Evolutionary conservation across 2,329 filamentous ascomycete genomes (phyloP), one percentile per base, ranked within the genome.

Genomic region (Byssothecium circinans): DNA sequence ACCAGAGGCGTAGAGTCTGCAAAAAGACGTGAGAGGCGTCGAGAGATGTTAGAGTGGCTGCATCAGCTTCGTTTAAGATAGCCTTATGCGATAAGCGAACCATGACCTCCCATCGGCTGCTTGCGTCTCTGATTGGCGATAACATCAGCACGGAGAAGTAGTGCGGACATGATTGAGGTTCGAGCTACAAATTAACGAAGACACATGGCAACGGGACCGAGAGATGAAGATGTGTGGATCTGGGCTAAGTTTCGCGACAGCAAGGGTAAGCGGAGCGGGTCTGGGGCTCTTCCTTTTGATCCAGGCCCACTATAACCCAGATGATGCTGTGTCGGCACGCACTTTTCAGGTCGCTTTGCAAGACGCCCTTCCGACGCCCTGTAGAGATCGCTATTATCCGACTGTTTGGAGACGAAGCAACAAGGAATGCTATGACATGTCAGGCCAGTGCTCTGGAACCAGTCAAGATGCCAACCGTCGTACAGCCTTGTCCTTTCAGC

Each of bases 51-150:
- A 45, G 44, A 52, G 47, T 47, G 54, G 52, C 53, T 56, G 53
- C 48, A 43, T 57, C 45, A 56, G 37, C 37, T 45, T 70, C 68
- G 68, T 66, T 56, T 65, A 69, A 45, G 34, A 45, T 54, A 43
- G 40, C 66, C 56, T 20, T 56, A 59, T 29, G 14, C 52, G 62
- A 41, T 58, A 67, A 64, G 52, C 43, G 46, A 27, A 56, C 45
- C 53, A 43, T 56, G 32, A 5, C 27, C 19, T 27, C 29, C 47
- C 41, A 33, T 68, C 61, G 60, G 54, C 47, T 64, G 60, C 42
- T 35, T 35, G 14, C 20, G 12, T 14, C 30, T 22, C 40, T 64
- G 49, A 69, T 68, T 68, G 65, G 67, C 40, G 46, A 8, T 32
- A 35, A 45, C 44, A n/a, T 35, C 15, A 38, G 38, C 19, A 34